Percentiles rank a stretch among this genome's conserved stretches.
phyloP scores from a whole-genome alignment of 495 filamentous ascomycete species.

The Trichoderma reesei region DNA sequence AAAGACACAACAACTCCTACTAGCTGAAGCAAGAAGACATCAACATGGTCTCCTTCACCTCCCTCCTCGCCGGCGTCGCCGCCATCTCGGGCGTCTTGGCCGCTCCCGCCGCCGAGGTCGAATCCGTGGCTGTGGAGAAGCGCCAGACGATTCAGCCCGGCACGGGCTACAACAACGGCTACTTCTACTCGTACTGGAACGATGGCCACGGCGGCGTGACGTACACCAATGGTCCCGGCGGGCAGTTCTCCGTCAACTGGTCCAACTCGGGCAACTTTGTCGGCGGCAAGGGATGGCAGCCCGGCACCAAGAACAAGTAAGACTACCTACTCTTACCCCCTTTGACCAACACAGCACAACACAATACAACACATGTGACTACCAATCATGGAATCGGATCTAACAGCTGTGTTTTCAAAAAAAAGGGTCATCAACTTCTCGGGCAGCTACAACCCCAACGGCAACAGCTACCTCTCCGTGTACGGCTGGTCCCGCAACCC shows the following conservation, averaged over 20 bases:
- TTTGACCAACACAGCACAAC: too few relatives aligned
- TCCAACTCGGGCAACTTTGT: conserved; percentile 52
- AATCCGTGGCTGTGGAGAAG: not conserved
- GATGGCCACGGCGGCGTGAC: conserved; percentile 45
- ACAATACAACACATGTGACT: too few relatives aligned
- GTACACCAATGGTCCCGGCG: conserved; percentile 49
- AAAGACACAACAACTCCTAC: too few relatives aligned
- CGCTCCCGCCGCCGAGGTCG: not conserved
- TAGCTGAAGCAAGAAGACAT: not conserved
- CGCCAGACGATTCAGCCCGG: conserved; percentile 1
- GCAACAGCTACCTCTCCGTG: conserved; percentile 43
- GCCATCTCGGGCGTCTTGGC: not conserved
- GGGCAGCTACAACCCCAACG: conserved; percentile 21
- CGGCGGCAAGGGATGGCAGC: conserved; percentile 54
- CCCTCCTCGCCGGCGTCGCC: conserved; percentile 5
- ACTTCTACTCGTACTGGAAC: conserved; percentile 59
- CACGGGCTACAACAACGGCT: conserved; percentile 18
- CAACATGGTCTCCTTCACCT: conserved; percentile 4
- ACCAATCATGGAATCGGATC: not conserved
- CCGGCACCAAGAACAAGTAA: conserved; percentile 24
- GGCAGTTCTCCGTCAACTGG: conserved; percentile 51
- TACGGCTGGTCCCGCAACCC: conserved; percentile 52
- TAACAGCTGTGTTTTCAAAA: not conserved
- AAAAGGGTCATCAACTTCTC: conserved; percentile 16
- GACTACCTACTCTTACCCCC: too few relatives aligned